Conservation (phyloP, 805 yeast species). For the Ogataea paraovalis region DNA sequence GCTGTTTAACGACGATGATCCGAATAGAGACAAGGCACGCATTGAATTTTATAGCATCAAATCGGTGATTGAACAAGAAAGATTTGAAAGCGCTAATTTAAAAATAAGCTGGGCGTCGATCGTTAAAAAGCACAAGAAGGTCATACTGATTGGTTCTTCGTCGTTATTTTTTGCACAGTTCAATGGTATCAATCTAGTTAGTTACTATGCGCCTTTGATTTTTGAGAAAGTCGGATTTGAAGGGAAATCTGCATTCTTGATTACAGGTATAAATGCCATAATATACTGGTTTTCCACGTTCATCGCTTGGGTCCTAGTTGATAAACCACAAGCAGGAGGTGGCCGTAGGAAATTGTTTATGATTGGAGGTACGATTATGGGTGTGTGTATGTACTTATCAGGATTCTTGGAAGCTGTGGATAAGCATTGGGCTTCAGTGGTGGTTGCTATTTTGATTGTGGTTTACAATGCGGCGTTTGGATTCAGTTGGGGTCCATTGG, state of each 20-base stretch:
- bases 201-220: conserved; percentile 87
- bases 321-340: conserved; percentile 59
- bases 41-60: conserved; percentile 47
- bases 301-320: conserved; percentile 89
- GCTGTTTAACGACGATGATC: conserved; percentile 30
- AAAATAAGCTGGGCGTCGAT: conserved; percentile 24
- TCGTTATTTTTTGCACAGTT: conserved; percentile 86
- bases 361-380: conserved; percentile 75
- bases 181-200: conserved; percentile 84
- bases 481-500: conserved; percentile 87
- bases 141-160: conserved; percentile 79
- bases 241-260: conserved; percentile 76
- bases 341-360: conserved; percentile 77
- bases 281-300: conserved; percentile 61
- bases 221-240: conserved; percentile 90
- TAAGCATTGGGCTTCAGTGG: conserved; percentile 52
- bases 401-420: conserved; percentile 56
- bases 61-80: conserved; percentile 24
- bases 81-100: conserved; percentile 14
- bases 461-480: conserved; percentile 82
- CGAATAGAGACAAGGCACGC: conserved; percentile 23
- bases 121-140: conserved; percentile 26
- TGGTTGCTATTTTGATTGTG: conserved; percentile 71
- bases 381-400: conserved; percentile 56
- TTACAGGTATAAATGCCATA: conserved; percentile 75